Evolutionary conservation across 805 yeast genomes (phyloP).

Genomic region (Wickerhamomyces queroliae): DNA sequence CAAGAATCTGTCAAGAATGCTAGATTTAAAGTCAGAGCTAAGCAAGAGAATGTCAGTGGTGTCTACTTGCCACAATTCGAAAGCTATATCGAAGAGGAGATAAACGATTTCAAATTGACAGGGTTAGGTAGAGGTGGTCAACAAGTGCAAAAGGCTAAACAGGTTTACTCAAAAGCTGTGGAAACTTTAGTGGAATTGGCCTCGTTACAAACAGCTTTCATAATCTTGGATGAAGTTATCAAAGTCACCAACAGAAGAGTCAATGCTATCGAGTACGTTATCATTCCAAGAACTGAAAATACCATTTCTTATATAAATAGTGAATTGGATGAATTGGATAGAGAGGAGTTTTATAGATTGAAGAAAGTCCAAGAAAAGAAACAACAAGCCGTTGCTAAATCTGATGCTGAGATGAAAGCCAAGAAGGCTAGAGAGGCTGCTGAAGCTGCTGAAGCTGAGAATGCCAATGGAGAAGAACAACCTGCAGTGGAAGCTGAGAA

Average conservation of each 20-base stretch:
- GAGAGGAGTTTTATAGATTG: constrained; percentile 93
- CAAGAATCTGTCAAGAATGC: constrained; percentile 91
- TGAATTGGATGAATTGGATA: constrained; percentile 93
- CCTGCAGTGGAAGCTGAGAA: constrained; percentile 11
- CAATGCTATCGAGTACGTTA: constrained; percentile 97
- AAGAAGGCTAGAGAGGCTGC: constrained; percentile 20
- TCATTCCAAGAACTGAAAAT: constrained; percentile 95
- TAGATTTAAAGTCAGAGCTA: constrained; percentile 83
- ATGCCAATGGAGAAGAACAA: constrained; percentile 16
- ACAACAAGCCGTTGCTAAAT: constrained; percentile 21
- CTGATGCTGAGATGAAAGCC: constrained; percentile 25
- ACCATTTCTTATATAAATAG: constrained; percentile 89
- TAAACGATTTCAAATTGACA: constrained; percentile 92
- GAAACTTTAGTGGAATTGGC: constrained; percentile 95
- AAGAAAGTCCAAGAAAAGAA: constrained; percentile 61
- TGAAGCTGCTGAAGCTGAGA: constrained; percentile 10
- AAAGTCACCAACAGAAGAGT: constrained; percentile 98
- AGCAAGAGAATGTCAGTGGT: constrained; percentile 95
- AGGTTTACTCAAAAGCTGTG: constrained; percentile 92
- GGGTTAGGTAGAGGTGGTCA: constrained; percentile 99
- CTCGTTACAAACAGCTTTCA: constrained; percentile 93
- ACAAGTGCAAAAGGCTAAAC: constrained; percentile 91
- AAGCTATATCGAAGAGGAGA: constrained; percentile 71
- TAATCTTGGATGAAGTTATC: constrained; percentile 94
- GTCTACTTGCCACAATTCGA: constrained; percentile 92